Evolutionary conservation across 768 basidiomycete species (phyloP).

Genomic region (Phaffia australis): DNA sequence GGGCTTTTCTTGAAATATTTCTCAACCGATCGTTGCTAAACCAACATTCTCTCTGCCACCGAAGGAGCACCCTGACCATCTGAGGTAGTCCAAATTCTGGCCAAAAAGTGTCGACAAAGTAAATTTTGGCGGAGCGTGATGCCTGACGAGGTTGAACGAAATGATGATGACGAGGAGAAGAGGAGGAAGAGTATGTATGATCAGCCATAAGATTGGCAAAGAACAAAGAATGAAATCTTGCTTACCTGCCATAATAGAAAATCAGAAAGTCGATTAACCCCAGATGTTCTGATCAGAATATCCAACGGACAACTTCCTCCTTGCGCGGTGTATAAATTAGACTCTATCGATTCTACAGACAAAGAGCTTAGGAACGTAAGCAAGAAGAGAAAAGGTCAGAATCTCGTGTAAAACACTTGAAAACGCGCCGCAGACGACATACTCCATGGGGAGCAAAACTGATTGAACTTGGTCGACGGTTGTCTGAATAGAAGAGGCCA

Average conservation of each 20-base stretch:
- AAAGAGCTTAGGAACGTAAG: conserved; percentile 4
- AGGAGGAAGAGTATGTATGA: neutral
- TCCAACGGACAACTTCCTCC: conserved; percentile 57
- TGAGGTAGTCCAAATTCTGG: conserved; percentile 71
- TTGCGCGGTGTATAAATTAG: conserved; percentile 21
- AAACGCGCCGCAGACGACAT: conserved; percentile 37
- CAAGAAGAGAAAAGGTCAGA: conserved; percentile 6
- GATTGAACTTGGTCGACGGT: conserved; percentile 29
- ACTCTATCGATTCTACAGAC: neutral
- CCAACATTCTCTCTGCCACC: neutral
- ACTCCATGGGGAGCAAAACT: neutral
- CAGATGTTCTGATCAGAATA: conserved; percentile 80
- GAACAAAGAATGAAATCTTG: conserved; percentile 19
- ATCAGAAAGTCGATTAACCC: conserved; percentile 77
- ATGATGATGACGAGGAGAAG: conserved; percentile 2
- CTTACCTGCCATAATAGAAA: conserved; percentile 92
- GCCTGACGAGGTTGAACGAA: conserved; percentile 14
- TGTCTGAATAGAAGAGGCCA: conserved; percentile 61
- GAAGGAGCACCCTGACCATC: neutral
- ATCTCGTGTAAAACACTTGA: conserved; percentile 14
- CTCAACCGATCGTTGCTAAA: neutral
- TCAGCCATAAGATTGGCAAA: neutral
- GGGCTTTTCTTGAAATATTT: neutral
- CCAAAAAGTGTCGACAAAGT: conserved; percentile 78
- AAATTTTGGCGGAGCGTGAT: conserved; percentile 40